These are phyloP conservation scores for Plantago lanceolata DNA, from an alignment of 305 asterid genomes.

Conservation along the genomic window DNA sequence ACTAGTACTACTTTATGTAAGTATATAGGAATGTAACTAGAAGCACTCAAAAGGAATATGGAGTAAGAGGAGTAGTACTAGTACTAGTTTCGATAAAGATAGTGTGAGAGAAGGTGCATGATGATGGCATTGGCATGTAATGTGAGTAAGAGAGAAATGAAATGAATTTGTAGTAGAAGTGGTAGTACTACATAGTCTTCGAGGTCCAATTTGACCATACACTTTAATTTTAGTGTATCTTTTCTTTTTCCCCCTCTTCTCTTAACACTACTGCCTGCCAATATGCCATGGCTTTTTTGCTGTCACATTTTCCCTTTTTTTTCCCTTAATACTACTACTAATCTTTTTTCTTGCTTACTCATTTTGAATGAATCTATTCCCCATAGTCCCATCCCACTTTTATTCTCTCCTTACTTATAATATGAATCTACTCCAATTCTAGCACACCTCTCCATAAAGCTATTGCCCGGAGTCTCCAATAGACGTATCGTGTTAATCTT, in stretches of 20 bases:
- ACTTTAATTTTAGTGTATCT: conserved; percentile 53
- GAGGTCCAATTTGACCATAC: conserved; percentile 88
- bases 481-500: too few relatives aligned
- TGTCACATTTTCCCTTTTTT: conserved; percentile 58
- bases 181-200: conserved; percentile 49
- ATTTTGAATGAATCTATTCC: not conserved
- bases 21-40: too few relatives aligned
- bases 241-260: conserved; percentile 41
- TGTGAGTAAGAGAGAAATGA: conserved; percentile 9
- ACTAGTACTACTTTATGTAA: too few relatives aligned
- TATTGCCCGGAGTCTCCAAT: too few relatives aligned
- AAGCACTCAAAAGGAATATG: too few relatives aligned
- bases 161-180: too few relatives aligned
- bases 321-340: conserved; percentile 6
- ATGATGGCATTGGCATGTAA: too few relatives aligned
- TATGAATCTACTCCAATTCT: too few relatives aligned
- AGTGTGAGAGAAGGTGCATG: conserved; percentile 52
- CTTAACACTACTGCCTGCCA: conserved; percentile 23
- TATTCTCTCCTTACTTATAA: too few relatives aligned
- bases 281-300: conserved; percentile 73
- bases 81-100: conserved; percentile 81
- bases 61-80: too few relatives aligned
- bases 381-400: too few relatives aligned
- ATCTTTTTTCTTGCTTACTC: conserved; percentile 15
- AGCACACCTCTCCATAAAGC: too few relatives aligned